phyloP scores from a whole-genome alignment of 495 filamentous ascomycete genomes.

The Daldinia grandis region DNA sequence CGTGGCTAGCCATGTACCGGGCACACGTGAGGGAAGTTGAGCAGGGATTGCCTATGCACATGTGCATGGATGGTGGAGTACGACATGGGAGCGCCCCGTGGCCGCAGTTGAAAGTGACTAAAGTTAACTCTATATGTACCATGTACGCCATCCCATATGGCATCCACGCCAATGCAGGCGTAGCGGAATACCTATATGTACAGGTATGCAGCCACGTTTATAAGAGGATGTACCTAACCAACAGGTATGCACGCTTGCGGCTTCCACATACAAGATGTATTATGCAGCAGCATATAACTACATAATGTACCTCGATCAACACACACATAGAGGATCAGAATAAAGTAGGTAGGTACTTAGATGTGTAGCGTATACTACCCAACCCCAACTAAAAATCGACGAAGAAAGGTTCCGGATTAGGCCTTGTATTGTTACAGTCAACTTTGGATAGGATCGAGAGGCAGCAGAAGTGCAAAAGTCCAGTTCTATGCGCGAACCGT shows the following conservation, averaged over 20 bases:
- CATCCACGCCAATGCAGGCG: neutral
- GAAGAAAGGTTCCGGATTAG: constrained; percentile 13
- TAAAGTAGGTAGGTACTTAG: neutral
- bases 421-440: constrained; percentile 11
- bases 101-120: constrained; percentile 24
- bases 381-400: constrained; percentile 15
- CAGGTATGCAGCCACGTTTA: neutral
- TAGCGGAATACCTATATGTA: constrained; percentile 1
- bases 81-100: constrained; percentile 34
- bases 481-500: neutral
- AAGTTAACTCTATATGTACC: constrained; percentile 7
- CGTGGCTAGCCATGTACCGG: constrained; percentile 37
- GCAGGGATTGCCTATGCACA: constrained; percentile 31
- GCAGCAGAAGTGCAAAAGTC: constrained; percentile 21
- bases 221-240: neutral
- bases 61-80: constrained; percentile 39
- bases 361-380: neutral
- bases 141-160: constrained; percentile 5
- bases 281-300: neutral
- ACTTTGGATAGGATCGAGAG: constrained; percentile 30
- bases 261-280: neutral
- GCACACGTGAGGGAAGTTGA: constrained; percentile 41
- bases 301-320: neutral
- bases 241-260: neutral
- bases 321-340: neutral